Base-by-base conservation (phyloP, 129 eudicot species). In the Apium graveolens region DNA sequence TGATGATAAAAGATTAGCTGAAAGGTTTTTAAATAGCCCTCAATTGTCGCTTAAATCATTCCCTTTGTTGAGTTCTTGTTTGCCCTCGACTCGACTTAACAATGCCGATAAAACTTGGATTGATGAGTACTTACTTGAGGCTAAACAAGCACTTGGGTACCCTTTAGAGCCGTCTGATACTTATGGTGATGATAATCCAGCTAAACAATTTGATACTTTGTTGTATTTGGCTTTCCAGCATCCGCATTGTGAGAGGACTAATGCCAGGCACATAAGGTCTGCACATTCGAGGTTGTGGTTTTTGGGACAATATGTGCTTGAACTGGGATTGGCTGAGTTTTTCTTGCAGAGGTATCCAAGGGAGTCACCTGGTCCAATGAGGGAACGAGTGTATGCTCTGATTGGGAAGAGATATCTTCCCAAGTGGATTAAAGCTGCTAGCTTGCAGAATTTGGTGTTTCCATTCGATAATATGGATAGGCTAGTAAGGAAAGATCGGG, bases 281-380 rank as follows among this genome's bases (percentile, higher is more conserved):
- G 99, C 96, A 78, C 99, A 96, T 86, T 92, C 97, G 29, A 83
- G 99, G 84, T 82, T 96, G 84, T 78, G 75, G 83, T 92, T 96
- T 72, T 82, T 96, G 88, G 99, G 99, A 32, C 86, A 92, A 76
- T 90, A 86, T 86, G 99, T 96, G 80, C 85, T 96, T 57, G 99
- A 96, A 75, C 75, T 96, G 93, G 97, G 87, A 0, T 51, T 96
- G 82, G 87, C 91, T 78, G 99, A 96, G 90, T 96, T 96, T 85
- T 92, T 92, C 89, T 80, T 96, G 93, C 99, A 96, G 82, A 77
- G 99, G 77, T 96, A 96, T 80, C 99, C 99, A 5, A 83, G 99
- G 81, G 99, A 96, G 39, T 89, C 99, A 0, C 99, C 99, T 0
- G 99, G 99, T 29, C 99, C 99, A 0, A 90, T 96, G 92, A 92